These are phyloP conservation scores for Pterulicium gracile DNA, from an alignment of 1,284 basidiomycete species.

Conservation along the genomic window DNA sequence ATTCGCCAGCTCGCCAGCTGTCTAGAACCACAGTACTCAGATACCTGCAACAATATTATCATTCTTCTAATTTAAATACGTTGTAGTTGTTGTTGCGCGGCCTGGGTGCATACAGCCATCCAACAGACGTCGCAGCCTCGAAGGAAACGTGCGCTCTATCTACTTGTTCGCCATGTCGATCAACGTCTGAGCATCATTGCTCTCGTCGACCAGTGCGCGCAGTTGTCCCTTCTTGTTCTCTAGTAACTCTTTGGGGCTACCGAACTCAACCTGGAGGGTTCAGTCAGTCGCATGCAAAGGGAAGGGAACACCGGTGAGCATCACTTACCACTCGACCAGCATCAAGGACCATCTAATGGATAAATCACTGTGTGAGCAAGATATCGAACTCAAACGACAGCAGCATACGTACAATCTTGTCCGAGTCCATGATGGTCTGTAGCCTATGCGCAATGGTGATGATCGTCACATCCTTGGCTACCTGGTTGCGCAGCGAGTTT, in stretches of 20 bases:
- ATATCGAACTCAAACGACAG: not conserved
- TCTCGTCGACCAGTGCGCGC: conserved; percentile 31
- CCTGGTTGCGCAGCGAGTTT: conserved; percentile 39
- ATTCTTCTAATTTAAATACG: too few relatives aligned
- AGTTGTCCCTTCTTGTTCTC: conserved; percentile 26
- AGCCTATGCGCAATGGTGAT: conserved; percentile 61
- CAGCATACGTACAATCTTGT: conserved; percentile 30
- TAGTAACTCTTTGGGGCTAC: conserved; percentile 36
- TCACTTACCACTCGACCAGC: conserved; percentile 24
- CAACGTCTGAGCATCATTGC: conserved; percentile 17
- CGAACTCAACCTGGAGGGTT: conserved; percentile 22
- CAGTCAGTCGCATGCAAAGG: not conserved
- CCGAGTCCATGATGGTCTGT: conserved; percentile 61
- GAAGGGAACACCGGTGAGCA: conserved; percentile 13
- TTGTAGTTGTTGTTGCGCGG: too few relatives aligned
- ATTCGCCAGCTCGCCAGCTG: too few relatives aligned
- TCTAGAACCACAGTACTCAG: too few relatives aligned
- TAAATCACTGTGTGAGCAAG: not conserved
- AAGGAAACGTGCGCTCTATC: too few relatives aligned
- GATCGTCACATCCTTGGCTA: conserved; percentile 43
- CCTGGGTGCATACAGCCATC: too few relatives aligned
- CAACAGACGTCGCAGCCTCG: too few relatives aligned
- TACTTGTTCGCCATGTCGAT: conserved; percentile 11
- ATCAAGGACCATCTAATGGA: conserved; percentile 25
- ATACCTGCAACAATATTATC: too few relatives aligned